These are phyloP conservation scores for Pestalotiopsis sp. DNA, from an alignment of 2,329 filamentous ascomycete species.

Conservation along the genomic window DNA sequence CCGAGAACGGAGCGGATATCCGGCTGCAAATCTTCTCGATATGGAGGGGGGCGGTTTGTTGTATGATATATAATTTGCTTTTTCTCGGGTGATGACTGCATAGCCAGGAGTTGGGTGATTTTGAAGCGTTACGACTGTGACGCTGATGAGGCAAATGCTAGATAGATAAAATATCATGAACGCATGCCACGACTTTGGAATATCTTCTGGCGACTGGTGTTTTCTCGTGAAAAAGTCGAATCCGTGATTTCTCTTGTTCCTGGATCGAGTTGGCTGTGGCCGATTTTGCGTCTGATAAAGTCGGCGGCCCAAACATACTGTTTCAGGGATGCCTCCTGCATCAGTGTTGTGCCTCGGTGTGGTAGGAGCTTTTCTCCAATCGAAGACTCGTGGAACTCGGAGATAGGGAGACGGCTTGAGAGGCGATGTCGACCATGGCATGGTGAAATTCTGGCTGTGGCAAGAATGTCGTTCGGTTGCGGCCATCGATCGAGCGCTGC, in stretches of 20 bases:
- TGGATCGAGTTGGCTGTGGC: neutral
- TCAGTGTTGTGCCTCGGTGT: neutral
- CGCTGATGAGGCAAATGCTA: neutral
- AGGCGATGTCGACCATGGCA: too few relatives aligned
- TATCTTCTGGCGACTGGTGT: neutral
- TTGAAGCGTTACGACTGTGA: neutral
- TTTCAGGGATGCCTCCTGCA: neutral
- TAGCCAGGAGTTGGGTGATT: constrained; percentile 23
- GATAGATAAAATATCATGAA: neutral
- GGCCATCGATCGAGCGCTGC: too few relatives aligned
- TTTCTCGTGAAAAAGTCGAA: too few relatives aligned
- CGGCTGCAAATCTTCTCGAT: constrained; percentile 3
- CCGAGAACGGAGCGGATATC: neutral
- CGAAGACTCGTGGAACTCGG: neutral
- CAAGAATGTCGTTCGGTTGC: too few relatives aligned
- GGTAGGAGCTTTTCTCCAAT: neutral
- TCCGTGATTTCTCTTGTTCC: too few relatives aligned
- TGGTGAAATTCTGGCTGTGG: too few relatives aligned
- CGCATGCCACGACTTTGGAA: neutral
- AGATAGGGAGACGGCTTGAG: neutral
- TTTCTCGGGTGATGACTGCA: constrained; percentile 19
- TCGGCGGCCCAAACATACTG: neutral
- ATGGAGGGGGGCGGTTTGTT: constrained; percentile 5
- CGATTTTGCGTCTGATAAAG: neutral
- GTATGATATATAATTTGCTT: constrained; percentile 22